Percentiles rank a stretch among this genome's conserved stretches.
phyloP scores from a whole-genome alignment of 257 asterid species.

The Lithospermum erythrorhizon region DNA sequence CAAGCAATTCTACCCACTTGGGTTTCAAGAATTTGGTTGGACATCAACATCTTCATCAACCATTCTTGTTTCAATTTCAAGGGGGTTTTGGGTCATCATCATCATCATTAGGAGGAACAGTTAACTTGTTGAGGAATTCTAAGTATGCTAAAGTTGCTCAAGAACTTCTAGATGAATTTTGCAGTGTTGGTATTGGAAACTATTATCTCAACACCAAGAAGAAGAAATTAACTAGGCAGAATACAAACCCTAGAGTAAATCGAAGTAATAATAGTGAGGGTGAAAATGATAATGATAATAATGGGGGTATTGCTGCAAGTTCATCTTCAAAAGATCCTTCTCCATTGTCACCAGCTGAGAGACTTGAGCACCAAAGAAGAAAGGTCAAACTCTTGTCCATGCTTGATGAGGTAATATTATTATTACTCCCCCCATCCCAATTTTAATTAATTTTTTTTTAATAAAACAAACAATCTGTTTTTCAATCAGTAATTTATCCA shows the following conservation, averaged over 20 bases:
- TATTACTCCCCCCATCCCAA: too few species aligned
- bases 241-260: constrained; percentile 38
- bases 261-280: constrained; percentile 13
- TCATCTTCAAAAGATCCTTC: constrained; percentile 46
- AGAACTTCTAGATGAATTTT: constrained; percentile 80
- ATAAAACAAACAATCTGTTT: too few species aligned
- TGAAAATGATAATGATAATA: not conserved
- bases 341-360: constrained; percentile 66
- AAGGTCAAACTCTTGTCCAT: constrained; percentile 95
- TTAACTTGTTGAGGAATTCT: constrained; percentile 54
- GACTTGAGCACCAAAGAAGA: constrained; percentile 88
- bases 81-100: constrained; percentile 37
- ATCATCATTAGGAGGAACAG: constrained; percentile 20
- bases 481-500: too few species aligned
- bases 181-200: constrained; percentile 85
- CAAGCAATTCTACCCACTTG: constrained; percentile 27
- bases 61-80: constrained; percentile 28
- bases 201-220: constrained; percentile 29
- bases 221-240: constrained; percentile 29
- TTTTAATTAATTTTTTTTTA: too few species aligned
- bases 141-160: constrained; percentile 76
- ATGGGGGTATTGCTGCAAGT: constrained; percentile 22
- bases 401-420: constrained; percentile 91
- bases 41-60: constrained; percentile 11
- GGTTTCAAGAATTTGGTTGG: constrained; percentile 36